Evolutionary conservation across 805 yeast genomes (phyloP).

Genomic region (Kluyveromyces wickerhamii): DNA sequence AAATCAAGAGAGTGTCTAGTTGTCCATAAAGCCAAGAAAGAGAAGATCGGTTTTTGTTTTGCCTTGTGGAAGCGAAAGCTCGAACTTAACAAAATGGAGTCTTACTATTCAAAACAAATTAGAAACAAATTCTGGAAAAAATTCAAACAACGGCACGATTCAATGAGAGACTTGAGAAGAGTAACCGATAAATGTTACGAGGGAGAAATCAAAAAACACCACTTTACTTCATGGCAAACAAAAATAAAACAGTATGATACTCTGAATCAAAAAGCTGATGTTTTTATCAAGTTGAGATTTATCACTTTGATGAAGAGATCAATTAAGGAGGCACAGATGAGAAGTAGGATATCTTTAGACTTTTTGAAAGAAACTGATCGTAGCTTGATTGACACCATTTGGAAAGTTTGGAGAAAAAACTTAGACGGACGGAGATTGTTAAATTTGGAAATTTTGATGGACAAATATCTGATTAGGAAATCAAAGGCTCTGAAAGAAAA

Average conservation of each 20-base stretch:
- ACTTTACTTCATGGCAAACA: conserved; percentile 2
- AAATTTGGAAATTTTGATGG: conserved; percentile 8
- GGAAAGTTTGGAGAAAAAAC: conserved; percentile 4
- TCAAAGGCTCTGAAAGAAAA: neutral
- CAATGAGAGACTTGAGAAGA: neutral
- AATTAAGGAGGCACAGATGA: conserved; percentile 8
- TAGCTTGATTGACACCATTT: neutral
- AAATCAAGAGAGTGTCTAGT: no score
- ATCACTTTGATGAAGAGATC: conserved; percentile 10
- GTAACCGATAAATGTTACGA: conserved; percentile 6
- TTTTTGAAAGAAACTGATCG: neutral
- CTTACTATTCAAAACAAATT: neutral
- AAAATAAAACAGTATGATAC: neutral
- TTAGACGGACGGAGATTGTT: conserved; percentile 4
- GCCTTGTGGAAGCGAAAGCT: no score
- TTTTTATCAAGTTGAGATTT: conserved; percentile 10
- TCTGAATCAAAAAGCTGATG: conserved; percentile 9
- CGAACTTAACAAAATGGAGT: no score
- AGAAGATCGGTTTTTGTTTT: no score
- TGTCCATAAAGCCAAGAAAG: neutral
- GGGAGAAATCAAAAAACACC: neutral
- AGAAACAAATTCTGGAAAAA: conserved; percentile 4
- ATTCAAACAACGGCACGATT: conserved; percentile 4
- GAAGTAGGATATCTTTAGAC: conserved; percentile 1
- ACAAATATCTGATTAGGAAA: conserved; percentile 6